Evolutionary conservation across 2,329 filamentous ascomycete species (phyloP).

Genomic region (Aspergillus proliferans): DNA sequence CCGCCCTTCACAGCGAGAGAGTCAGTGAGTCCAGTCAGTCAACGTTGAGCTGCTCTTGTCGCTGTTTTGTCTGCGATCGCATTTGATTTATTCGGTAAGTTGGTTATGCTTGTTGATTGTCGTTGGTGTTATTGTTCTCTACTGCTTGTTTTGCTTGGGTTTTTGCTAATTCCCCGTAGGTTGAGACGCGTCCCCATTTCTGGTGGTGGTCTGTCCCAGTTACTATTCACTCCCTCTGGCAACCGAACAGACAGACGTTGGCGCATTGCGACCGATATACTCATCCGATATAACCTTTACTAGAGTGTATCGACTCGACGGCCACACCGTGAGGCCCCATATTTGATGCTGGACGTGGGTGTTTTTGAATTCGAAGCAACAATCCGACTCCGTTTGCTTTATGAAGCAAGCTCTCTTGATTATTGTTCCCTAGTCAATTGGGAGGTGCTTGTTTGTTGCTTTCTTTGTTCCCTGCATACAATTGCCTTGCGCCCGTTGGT

Average conservation of each 20-base stretch:
- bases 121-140: background rate
- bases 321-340: no score
- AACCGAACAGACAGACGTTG: background rate
- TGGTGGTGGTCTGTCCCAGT: background rate
- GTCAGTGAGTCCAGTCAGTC: background rate
- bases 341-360: background rate
- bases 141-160: background rate
- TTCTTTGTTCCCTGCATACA: background rate
- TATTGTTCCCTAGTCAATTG: background rate
- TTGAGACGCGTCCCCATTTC: background rate
- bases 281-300: no score
- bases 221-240: background rate
- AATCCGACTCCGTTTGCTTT: background rate
- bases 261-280: background rate
- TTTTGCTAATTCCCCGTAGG: background rate
- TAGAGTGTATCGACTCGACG: no score
- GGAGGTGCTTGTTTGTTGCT: background rate
- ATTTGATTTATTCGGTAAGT: background rate
- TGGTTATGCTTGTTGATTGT: background rate
- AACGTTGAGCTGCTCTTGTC: background rate
- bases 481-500: background rate
- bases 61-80: background rate
- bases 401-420: background rate
- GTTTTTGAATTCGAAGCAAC: background rate
- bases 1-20: background rate